Evolutionary conservation across 441 rosid species (phyloP), one percentile per base, ranked within the genome.

Genomic region (Populus hybrid): DNA sequence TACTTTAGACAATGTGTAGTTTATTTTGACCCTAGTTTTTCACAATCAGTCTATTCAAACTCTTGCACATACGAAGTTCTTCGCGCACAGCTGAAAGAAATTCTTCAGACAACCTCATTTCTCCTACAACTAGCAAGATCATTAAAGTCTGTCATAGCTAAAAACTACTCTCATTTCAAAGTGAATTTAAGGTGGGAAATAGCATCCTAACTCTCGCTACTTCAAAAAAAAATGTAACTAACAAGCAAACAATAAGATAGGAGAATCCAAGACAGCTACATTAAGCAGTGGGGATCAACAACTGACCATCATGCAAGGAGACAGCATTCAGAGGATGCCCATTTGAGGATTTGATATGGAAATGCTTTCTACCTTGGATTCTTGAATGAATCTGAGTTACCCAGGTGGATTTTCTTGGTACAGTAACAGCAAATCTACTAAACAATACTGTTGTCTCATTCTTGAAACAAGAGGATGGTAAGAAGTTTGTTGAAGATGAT

Each of bases 221-320:
- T 71, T 28, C 73, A 42, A 57, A 5, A 18, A 18, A 40, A 73
- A 64, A 30, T 18, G 21, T 11, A 61, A 66, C 5, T 16, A 65
- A 57, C 69, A 69, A 36, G 9, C 73, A 59, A 69, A 68, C 70
- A 32, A 74, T 3, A 24, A 23, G 8, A 35, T 8, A 32, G 40
- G 38, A 28, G 18, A 28, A n/a, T 20, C 54, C 24, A 42, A 12
- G 11, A 4, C 8, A 18, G 74, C 72, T n/a, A 32, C 4, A 8
- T 3, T 8, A 11, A 30, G 69, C 18, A 26, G 16, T 24, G 18
- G 21, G 76, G 78, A 67, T 40, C 21, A 73, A 76, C 84, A 77
- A 83, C 88, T 85, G 70, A 88, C 98, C 89, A 75, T 88, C 87
- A 70, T 85, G 93, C 82, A 82, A 78, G 80, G 89, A 83, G 78